These are phyloP conservation scores for Malassezia caprae DNA, from an alignment of 1,284 basidiomycete species.

Conservation along the genomic window DNA sequence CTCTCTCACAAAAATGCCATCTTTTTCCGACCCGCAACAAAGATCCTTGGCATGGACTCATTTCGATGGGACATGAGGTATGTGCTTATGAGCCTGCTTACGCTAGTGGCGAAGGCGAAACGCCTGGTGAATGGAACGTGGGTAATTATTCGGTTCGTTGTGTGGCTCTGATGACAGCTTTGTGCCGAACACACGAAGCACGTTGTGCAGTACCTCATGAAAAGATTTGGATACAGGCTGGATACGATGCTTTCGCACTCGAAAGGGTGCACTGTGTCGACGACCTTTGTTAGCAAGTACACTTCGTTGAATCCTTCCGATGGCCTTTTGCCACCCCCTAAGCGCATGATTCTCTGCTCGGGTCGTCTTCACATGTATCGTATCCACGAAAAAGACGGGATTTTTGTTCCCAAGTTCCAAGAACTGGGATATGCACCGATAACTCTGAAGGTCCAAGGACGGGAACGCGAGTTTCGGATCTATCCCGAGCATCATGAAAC, in stretches of 20 bases:
- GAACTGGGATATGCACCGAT: conserved; percentile 4
- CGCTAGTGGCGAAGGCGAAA: conserved; percentile 11
- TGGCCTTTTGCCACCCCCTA: background rate
- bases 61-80: conserved; percentile 9
- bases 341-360: conserved; percentile 2
- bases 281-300: background rate
- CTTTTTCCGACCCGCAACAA: conserved; percentile 8
- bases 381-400: background rate
- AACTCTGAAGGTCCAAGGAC: background rate
- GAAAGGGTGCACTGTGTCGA: conserved; percentile 2
- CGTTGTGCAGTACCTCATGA: conserved; percentile 5
- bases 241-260: conserved; percentile 11
- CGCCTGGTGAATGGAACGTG: conserved; percentile 9
- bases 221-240: conserved; percentile 9
- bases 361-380: background rate
- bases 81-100: background rate
- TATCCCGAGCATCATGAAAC: conserved; percentile 3
- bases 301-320: background rate
- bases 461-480: background rate
- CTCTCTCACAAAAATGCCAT: conserved; percentile 14
- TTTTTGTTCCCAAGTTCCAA: background rate
- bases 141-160: conserved; percentile 3
- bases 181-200: conserved; percentile 1
- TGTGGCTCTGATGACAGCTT: background rate
- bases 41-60: conserved; percentile 9